Percentiles rank a stretch among this genome's conserved stretches.
Conservation (phyloP, 129 eudicot genomes). For the Lactuca saligna region DNA sequence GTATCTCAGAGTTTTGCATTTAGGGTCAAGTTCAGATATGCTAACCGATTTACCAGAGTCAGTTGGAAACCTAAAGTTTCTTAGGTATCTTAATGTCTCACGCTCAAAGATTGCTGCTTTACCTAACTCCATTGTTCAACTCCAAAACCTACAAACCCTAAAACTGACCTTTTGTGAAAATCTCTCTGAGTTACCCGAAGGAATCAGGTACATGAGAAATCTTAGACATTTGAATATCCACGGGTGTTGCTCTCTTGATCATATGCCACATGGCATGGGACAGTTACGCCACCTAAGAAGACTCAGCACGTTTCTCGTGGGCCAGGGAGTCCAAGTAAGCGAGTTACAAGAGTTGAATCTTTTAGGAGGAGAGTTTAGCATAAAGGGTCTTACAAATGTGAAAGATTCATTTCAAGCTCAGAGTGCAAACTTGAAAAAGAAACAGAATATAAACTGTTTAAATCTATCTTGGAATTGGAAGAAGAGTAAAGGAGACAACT, state of each 20-base stretch:
- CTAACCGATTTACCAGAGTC: constrained; percentile 38
- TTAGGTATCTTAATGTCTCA: constrained; percentile 39
- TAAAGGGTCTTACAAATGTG: constrained; percentile 31
- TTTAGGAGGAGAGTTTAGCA: constrained; percentile 39
- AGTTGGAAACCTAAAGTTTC: constrained; percentile 34
- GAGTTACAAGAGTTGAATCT: constrained; percentile 36
- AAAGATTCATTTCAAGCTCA: constrained; percentile 19
- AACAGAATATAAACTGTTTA: constrained; percentile 33
- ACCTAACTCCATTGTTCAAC: constrained; percentile 38
- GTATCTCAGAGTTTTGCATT: constrained; percentile 36
- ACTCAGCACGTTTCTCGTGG: constrained; percentile 38
- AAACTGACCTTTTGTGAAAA: constrained; percentile 33
- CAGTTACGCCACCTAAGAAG: constrained; percentile 42
- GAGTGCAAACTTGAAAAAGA: constrained; percentile 25
- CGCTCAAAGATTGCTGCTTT: constrained; percentile 35
- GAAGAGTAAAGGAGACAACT: constrained; percentile 1
- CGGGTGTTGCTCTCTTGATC: constrained; percentile 41
- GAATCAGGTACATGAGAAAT: constrained; percentile 37
- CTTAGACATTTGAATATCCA: constrained; percentile 35
- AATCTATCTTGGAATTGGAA: constrained; percentile 34
- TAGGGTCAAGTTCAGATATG: constrained; percentile 36
- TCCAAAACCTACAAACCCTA: constrained; percentile 38
- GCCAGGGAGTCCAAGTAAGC: constrained; percentile 22
- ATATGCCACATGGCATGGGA: constrained; percentile 42
- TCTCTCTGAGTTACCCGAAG: constrained; percentile 34